Conservation (phyloP, 768 basidiomycete species). For the Suillus brevipes region DNA sequence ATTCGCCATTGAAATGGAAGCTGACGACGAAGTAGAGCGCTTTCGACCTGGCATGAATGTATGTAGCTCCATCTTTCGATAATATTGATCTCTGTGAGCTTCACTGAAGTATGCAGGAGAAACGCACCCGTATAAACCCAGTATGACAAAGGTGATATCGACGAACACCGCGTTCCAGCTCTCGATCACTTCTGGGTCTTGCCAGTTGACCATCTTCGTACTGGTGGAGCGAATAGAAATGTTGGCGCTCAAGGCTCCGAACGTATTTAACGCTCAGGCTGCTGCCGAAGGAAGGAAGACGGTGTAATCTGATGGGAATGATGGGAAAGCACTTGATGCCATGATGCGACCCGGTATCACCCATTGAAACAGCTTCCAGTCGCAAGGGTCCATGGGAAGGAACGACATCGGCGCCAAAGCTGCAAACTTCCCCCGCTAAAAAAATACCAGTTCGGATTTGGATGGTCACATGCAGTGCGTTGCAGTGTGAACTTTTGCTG, state of each 20-base stretch:
- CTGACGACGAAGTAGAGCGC: constrained; percentile 19
- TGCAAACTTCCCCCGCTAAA: background rate
- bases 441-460: background rate
- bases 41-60: constrained; percentile 20
- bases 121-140: constrained; percentile 23
- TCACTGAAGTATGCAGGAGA: background rate
- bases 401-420: background rate
- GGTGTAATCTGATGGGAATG: background rate
- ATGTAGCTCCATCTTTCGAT: constrained; percentile 27
- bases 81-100: background rate
- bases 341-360: background rate
- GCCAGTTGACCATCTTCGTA: constrained; percentile 18
- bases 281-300: background rate
- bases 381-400: background rate
- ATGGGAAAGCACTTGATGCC: background rate
- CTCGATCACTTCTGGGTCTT: constrained; percentile 14
- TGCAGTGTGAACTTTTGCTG: background rate
- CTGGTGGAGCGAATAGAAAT: background rate
- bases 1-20: constrained; percentile 27
- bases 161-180: background rate
- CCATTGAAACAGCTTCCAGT: background rate
- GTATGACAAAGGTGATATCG: constrained; percentile 13
- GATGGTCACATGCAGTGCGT: background rate
- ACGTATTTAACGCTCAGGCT: background rate
- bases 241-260: background rate